A percentile compares a stretch with the other conserved stretches of the same genome.
Conservation (phyloP, 2,329 filamentous ascomycete genomes). For the Zarea fungicola region DNA sequence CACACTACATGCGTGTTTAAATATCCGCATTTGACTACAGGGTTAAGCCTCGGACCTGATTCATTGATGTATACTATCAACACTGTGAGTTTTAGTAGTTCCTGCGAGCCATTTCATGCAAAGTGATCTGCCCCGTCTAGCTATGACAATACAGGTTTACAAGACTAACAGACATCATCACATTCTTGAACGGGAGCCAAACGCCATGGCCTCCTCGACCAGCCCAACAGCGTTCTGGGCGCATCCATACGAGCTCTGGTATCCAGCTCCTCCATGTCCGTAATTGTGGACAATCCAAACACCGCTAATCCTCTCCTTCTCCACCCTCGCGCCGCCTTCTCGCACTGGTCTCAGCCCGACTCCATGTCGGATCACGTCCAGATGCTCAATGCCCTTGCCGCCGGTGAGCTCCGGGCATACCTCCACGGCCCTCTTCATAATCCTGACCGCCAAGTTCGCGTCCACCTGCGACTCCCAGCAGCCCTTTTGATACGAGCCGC, state of each 20-base stretch:
- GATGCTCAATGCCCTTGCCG: slow-evolving; percentile 54
- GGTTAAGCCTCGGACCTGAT: too few species aligned
- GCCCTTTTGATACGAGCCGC: slow-evolving; percentile 73
- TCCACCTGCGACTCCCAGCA: slow-evolving; percentile 78
- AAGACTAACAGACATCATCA: too few species aligned
- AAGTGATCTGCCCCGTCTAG: too few species aligned
- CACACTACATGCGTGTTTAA: too few species aligned
- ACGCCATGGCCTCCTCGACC: too few species aligned
- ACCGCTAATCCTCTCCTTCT: slow-evolving; percentile 39
- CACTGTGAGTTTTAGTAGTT: too few species aligned
- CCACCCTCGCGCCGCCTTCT: slow-evolving; percentile 67
- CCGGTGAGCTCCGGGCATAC: slow-evolving; percentile 58
- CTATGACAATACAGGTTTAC: too few species aligned
- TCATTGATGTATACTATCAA: too few species aligned
- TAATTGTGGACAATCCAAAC: slow-evolving; percentile 72
- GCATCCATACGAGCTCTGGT: slow-evolving; percentile 64
- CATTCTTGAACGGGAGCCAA: too few species aligned
- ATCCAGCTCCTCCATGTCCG: slow-evolving; percentile 75
- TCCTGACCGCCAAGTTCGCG: slow-evolving; percentile 69
- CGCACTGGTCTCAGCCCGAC: slow-evolving; percentile 76
- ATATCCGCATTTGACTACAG: too few species aligned
- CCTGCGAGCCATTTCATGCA: too few species aligned
- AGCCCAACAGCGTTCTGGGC: slow-evolving; percentile 60
- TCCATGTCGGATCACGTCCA: slow-evolving; percentile 73
- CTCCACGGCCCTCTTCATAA: slow-evolving; percentile 72